These are phyloP conservation scores for Dendrobium catenatum DNA, from an alignment of 106 monocot species.

Conservation along the genomic window DNA sequence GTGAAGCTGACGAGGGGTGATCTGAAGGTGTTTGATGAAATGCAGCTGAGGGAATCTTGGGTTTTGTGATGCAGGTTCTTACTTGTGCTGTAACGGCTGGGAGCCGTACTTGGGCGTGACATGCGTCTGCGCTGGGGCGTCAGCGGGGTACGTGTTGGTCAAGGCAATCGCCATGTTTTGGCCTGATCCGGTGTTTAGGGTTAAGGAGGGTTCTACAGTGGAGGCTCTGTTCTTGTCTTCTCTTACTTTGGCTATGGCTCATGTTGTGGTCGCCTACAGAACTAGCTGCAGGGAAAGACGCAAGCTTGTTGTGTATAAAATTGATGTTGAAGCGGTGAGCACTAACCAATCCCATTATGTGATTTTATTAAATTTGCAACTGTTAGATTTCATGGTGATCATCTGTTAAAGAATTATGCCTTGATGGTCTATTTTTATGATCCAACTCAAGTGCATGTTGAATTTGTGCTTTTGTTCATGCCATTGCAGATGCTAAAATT, in stretches of 20 bases:
- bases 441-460: not conserved
- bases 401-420: not conserved
- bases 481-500: not conserved
- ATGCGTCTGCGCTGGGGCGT: slow-evolving; percentile 16
- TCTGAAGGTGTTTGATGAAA: not conserved
- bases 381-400: not conserved
- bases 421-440: not conserved
- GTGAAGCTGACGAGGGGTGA: not conserved
- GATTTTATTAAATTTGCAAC: not conserved
- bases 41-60: not conserved
- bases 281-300: slow-evolving; percentile 49
- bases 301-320: slow-evolving; percentile 52
- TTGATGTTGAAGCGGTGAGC: slow-evolving; percentile 66
- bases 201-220: slow-evolving; percentile 3
- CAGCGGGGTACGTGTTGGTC: slow-evolving; percentile 29
- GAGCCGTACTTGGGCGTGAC: slow-evolving; percentile 42
- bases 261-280: slow-evolving; percentile 42
- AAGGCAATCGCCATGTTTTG: slow-evolving; percentile 28
- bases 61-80: slow-evolving; percentile 35
- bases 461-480: not conserved
- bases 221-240: slow-evolving; percentile 48
- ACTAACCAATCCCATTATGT: not conserved
- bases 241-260: slow-evolving; percentile 39
- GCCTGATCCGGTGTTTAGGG: slow-evolving; percentile 4
- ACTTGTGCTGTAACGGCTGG: slow-evolving; percentile 29